phyloP scores from a whole-genome alignment of 75 land plant genomes.

The Cryptomeria japonica region DNA sequence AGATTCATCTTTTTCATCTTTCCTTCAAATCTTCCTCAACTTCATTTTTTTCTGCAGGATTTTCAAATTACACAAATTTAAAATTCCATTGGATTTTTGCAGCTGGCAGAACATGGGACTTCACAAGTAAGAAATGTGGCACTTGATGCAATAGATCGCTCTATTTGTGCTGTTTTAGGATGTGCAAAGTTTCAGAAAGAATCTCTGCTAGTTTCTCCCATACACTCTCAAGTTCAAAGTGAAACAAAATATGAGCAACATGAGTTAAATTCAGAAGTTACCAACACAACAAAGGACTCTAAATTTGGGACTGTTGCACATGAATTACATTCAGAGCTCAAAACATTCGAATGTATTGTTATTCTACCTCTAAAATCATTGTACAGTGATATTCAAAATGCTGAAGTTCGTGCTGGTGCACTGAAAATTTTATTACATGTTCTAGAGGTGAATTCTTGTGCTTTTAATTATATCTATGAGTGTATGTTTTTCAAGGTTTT shows the following conservation, averaged over 20 bases:
- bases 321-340: constrained; percentile 12
- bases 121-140: constrained; percentile 73
- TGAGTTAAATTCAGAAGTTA: not conserved
- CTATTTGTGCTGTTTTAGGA: constrained; percentile 87
- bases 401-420: constrained; percentile 78
- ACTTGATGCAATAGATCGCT: constrained; percentile 91
- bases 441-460: constrained; percentile 62
- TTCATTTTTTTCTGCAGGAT: not conserved
- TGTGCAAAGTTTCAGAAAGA: constrained; percentile 54
- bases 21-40: not conserved
- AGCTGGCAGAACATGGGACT: constrained; percentile 77
- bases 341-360: constrained; percentile 69
- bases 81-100: constrained; percentile 16
- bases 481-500: not conserved
- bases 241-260: constrained; percentile 13
- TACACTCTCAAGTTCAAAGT: not conserved
- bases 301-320: not conserved
- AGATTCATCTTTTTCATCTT: not conserved
- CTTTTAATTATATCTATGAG: not conserved
- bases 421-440: constrained; percentile 88
- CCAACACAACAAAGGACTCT: not conserved
- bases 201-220: constrained; percentile 6
- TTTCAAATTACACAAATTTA: not conserved
- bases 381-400: constrained; percentile 51
- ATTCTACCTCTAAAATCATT: constrained; percentile 71